phyloP scores from a whole-genome alignment of 257 asterid species.

The Solanum clarkiae region DNA sequence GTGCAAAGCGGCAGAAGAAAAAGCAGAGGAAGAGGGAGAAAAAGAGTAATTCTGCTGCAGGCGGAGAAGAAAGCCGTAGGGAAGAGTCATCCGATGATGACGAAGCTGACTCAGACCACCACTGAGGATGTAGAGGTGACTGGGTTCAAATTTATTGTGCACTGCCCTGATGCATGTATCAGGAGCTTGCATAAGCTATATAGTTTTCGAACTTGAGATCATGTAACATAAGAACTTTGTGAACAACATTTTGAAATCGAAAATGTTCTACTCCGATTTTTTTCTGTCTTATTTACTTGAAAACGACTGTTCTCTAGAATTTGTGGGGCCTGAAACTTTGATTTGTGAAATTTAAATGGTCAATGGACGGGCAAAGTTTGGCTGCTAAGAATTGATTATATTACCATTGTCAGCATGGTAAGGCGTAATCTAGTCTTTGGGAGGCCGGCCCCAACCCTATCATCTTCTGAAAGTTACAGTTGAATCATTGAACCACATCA shows the following conservation, averaged over 20 bases:
- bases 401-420: neutral
- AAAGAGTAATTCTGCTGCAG: slow-evolving; percentile 21
- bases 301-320: neutral
- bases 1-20: slow-evolving; percentile 75
- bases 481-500: neutral
- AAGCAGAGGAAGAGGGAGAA: slow-evolving; percentile 65
- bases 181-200: neutral
- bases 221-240: neutral
- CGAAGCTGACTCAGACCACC: slow-evolving; percentile 26
- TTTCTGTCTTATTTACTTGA: neutral
- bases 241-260: neutral
- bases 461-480: neutral
- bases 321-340: neutral
- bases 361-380: neutral
- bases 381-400: neutral
- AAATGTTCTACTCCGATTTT: neutral
- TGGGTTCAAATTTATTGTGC: neutral
- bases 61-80: slow-evolving; percentile 31
- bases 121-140: slow-evolving; percentile 15
- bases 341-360: neutral
- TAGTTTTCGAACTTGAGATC: neutral
- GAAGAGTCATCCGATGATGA: slow-evolving; percentile 46
- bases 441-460: neutral
- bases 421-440: neutral
- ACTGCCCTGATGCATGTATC: neutral